These are phyloP conservation scores for Nitzschia sp. DNA, from an alignment of 108 stramenopile genomes.

Conservation along the genomic window DNA sequence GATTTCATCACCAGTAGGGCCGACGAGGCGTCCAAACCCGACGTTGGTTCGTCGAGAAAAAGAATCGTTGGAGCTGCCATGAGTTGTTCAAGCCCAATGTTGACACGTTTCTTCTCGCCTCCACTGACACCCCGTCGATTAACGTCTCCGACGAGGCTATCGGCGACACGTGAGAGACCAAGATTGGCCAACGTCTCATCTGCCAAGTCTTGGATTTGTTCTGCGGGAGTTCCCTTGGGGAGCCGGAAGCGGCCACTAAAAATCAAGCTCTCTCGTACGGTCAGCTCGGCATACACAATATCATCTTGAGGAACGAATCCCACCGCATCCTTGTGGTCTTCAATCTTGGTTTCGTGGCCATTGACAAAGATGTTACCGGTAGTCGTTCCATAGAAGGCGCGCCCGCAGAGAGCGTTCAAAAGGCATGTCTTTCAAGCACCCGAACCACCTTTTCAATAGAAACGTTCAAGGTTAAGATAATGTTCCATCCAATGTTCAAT, in stretches of 20 bases:
- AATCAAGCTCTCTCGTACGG: constrained; percentile 66
- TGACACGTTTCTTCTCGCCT: constrained; percentile 66
- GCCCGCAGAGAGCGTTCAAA: constrained; percentile 68
- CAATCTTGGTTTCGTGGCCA: constrained; percentile 43
- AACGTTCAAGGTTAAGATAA: background rate
- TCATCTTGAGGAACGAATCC: constrained; percentile 77
- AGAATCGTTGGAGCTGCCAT: constrained; percentile 45
- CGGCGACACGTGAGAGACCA: constrained; percentile 53
- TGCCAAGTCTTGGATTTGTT: constrained; percentile 54
- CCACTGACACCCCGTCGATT: constrained; percentile 51
- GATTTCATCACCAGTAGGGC: constrained; percentile 52
- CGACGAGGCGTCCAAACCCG: constrained; percentile 40
- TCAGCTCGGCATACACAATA: constrained; percentile 55
- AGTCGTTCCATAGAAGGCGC: constrained; percentile 58
- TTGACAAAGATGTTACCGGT: constrained; percentile 59
- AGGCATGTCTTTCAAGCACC: constrained; percentile 66
- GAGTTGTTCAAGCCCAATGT: constrained; percentile 69
- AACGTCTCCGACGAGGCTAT: constrained; percentile 70
- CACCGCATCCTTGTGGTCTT: constrained; percentile 25
- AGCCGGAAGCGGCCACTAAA: constrained; percentile 51
- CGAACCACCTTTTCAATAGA: constrained; percentile 1
- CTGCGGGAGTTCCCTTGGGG: constrained; percentile 30
- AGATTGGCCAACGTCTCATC: constrained; percentile 56
- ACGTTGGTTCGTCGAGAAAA: constrained; percentile 29
- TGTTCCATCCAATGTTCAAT: background rate